Conservation (phyloP, 2,329 filamentous ascomycete genomes). For the Colletotrichum sp. region DNA sequence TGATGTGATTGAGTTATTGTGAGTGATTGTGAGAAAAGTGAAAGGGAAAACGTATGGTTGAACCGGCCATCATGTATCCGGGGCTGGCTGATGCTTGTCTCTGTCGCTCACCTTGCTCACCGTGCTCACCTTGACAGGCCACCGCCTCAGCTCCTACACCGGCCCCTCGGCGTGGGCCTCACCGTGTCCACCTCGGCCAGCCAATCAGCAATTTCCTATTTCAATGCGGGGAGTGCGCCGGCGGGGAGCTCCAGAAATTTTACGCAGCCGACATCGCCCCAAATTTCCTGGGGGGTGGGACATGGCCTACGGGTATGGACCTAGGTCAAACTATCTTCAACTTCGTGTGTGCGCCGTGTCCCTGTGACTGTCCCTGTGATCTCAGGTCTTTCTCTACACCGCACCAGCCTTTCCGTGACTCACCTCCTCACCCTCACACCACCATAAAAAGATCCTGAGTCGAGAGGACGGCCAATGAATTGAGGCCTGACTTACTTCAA, state of each 20-base stretch:
- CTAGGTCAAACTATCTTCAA: not conserved
- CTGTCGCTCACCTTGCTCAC: not conserved
- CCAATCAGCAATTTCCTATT: conserved; percentile 34
- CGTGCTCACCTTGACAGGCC: not conserved
- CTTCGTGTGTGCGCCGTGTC: conserved; percentile 23
- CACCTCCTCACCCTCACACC: not conserved
- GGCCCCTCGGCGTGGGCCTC: not conserved
- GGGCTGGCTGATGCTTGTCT: not conserved
- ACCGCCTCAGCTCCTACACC: not conserved
- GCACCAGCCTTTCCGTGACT: conserved; percentile 22
- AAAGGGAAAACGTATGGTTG: not conserved
- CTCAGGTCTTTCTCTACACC: conserved; percentile 17
- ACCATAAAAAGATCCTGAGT: not conserved
- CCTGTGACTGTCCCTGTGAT: conserved; percentile 35
- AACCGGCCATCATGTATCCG: fast-evolving
- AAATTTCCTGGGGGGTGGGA: conserved; percentile 20
- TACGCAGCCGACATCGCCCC: conserved; percentile 35
- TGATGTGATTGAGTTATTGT: not conserved
- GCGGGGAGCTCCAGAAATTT: conserved; percentile 31
- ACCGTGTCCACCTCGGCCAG: not conserved
- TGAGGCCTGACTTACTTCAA: not conserved
- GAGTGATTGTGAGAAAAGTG: not conserved
- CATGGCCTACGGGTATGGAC: not conserved
- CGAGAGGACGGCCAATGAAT: not conserved
- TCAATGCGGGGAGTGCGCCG: conserved; percentile 25